These are phyloP conservation scores for Mucor sp. DNA, from an alignment of 371 early-diverging fungal species.

Conservation along the genomic window DNA sequence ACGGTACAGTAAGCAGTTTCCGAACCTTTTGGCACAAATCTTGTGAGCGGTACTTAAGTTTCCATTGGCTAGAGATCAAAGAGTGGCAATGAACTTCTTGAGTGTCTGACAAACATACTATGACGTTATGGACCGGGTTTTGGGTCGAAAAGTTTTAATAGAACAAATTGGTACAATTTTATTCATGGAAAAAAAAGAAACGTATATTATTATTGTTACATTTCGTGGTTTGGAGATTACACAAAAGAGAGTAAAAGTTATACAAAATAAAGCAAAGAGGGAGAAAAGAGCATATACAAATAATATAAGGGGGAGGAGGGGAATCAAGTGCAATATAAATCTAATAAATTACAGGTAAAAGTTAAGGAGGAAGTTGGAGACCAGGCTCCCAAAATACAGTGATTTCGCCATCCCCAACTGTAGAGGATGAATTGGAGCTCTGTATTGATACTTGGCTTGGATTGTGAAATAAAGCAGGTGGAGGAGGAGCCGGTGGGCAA, in stretches of 20 bases:
- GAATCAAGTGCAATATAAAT: conserved; percentile 1
- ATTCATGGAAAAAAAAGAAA: neutral
- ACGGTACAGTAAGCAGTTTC: too few relatives aligned
- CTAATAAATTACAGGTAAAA: neutral
- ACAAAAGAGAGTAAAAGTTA: neutral
- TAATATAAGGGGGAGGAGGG: neutral
- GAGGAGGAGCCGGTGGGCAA: conserved; percentile 11
- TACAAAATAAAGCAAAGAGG: neutral
- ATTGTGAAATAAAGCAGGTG: neutral
- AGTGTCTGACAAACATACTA: neutral
- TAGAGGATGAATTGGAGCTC: conserved; percentile 22
- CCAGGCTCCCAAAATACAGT: conserved; percentile 34
- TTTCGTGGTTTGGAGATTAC: neutral
- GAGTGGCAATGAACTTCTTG: neutral
- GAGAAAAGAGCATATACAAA: neutral
- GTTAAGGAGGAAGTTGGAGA: conserved; percentile 1
- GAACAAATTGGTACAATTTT: neutral
- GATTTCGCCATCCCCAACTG: conserved; percentile 39
- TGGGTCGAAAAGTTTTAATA: neutral
- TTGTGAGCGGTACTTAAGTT: too few relatives aligned
- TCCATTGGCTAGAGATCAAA: neutral
- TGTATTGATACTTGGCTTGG: conserved; percentile 21
- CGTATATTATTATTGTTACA: neutral
- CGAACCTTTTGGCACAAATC: too few relatives aligned
- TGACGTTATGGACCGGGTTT: neutral